Evolutionary conservation across 2,329 filamentous ascomycete species (phyloP), one percentile per base, ranked within the genome.

Genomic region (Fusarium tricinctum): DNA sequence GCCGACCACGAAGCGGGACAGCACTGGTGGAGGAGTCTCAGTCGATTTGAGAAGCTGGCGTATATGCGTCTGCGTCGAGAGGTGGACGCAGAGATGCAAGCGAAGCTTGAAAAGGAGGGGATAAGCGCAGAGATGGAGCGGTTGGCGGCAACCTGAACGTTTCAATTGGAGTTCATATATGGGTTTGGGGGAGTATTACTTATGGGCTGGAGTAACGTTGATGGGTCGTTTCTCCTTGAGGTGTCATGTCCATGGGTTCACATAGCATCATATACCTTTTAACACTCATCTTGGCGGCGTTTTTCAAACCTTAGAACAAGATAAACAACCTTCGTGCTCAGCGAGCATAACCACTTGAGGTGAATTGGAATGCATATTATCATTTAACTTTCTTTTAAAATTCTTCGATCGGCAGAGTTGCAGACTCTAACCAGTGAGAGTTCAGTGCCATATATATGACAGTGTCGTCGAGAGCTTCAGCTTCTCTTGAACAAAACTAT

Each of bases 11-110:
- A 97, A 75, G 96, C 94, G 12, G 96, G 96, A 3, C 87, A 94
- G 74, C 93, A 98, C 80, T 98, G 96, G 86, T 99, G 95, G 93
- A 89, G 86, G 69, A 88, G 89, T 30, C 82, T 99, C 48, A 96
- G 94, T 59, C 86, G 93, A 44, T 99, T 97, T 76, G 91, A 94
- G 72, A 97, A 95, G 80, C 81, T 97, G 68, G 95, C 92, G 5
- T 97, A 91, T 74, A 90, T 91, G 70, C 87, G 95, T 48, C 89
- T 97, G 48, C 90, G 91, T 77, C 86, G 90, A 62, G 93, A 89
- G 71, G 79, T 81, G 9, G 87, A 89, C 49, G 79, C 81, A 3
- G 87, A 89, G 71, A 78, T 79, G 78, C 82, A 78, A 57, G 77
- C 74, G 30, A 83, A 80, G 75, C 73, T 81, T 39, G 83, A 84